Evolutionary conservation across 148 eudicot species (phyloP).

Genomic region (Chenopodium formosanum): DNA sequence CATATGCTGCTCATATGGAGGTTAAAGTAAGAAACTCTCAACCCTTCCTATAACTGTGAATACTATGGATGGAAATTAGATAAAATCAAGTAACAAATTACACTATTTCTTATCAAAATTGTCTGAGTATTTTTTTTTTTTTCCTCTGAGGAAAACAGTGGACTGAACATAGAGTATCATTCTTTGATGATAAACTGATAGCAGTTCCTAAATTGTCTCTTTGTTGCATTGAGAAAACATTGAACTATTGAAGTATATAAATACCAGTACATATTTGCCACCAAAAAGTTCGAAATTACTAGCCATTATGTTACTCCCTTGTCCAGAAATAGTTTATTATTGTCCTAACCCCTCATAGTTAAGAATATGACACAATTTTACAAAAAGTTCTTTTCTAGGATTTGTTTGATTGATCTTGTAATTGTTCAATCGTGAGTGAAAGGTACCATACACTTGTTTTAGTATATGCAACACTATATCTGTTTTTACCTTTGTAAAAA

Average conservation of each 20-base stretch:
- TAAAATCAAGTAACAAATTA: too few relatives aligned
- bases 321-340: neutral
- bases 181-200: neutral
- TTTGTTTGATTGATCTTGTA: neutral
- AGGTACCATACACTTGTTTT: too few relatives aligned
- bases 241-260: neutral
- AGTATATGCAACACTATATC: neutral
- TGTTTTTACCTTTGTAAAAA: too few relatives aligned
- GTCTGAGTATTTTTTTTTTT: neutral
- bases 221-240: neutral
- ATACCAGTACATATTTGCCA: neutral
- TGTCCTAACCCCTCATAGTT: neutral
- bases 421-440: too few relatives aligned
- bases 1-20: slow-evolving; percentile 42
- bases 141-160: too few relatives aligned
- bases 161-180: too few relatives aligned
- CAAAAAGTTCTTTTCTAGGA: neutral
- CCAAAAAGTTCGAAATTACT: neutral
- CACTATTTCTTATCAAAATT: neutral
- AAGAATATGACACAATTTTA: neutral
- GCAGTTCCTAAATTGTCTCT: neutral
- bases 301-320: neutral
- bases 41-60: neutral
- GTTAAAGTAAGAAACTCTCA: slow-evolving; percentile 35
- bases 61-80: neutral